phyloP scores from a whole-genome alignment of 2,329 filamentous ascomycete genomes.

The Trichoderma pleuroti region DNA sequence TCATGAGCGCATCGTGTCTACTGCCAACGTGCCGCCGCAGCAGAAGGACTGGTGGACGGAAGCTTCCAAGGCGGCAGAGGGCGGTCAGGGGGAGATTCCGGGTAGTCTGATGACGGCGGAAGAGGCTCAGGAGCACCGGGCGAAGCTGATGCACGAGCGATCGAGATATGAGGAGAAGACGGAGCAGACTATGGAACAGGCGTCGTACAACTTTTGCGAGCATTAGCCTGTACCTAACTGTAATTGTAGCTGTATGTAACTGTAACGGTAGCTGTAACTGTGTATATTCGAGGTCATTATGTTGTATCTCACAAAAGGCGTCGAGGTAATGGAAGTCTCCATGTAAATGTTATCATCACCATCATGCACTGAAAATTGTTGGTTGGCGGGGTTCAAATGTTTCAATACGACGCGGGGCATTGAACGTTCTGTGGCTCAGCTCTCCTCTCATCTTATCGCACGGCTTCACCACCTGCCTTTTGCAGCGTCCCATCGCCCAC shows the following conservation, averaged over 20 bases:
- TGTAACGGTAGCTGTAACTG: neutral
- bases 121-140: conserved; percentile 14
- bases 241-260: neutral
- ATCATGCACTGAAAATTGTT: neutral
- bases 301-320: no score
- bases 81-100: neutral
- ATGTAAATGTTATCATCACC: no score
- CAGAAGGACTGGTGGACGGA: conserved; percentile 31
- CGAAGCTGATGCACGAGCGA: conserved; percentile 18
- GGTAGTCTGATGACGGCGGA: conserved; percentile 7
- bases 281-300: no score
- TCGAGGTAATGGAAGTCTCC: no score
- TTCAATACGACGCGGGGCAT: neutral
- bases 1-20: conserved; percentile 33
- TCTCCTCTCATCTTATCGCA: neutral
- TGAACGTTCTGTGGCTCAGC: neutral
- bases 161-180: neutral
- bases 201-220: conserved; percentile 13
- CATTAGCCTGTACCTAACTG: neutral
- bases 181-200: neutral
- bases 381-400: conserved; percentile 2
- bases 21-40: conserved; percentile 35
- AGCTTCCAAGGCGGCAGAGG: neutral
- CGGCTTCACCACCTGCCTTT: neutral
- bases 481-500: neutral